Evolutionary conservation across 2,329 filamentous ascomycete genomes (phyloP).

Genomic region (Apiospora pterosperma): DNA sequence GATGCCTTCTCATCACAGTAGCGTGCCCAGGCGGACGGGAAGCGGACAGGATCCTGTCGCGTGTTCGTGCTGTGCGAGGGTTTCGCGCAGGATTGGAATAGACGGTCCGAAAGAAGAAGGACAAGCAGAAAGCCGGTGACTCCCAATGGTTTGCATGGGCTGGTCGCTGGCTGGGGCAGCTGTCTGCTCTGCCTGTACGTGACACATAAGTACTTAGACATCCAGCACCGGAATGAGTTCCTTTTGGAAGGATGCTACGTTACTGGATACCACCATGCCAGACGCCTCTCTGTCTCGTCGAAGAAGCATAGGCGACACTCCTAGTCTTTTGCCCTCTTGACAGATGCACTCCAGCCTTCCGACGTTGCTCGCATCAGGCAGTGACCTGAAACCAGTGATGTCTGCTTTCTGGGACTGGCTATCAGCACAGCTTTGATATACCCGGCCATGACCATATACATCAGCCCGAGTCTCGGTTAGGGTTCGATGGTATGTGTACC

Average conservation of each 20-base stretch:
- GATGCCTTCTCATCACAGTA: not conserved
- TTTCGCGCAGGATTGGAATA: not conserved
- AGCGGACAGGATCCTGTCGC: not conserved
- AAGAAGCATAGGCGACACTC: not conserved
- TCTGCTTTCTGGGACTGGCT: too few relatives aligned
- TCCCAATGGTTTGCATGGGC: not conserved
- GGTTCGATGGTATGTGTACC: too few relatives aligned
- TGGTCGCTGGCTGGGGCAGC: not conserved
- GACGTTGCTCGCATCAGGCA: too few relatives aligned
- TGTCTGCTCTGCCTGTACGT: not conserved
- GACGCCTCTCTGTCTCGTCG: too few relatives aligned
- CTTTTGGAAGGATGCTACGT: too few relatives aligned
- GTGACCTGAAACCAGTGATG: too few relatives aligned
- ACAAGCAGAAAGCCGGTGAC: too few relatives aligned
- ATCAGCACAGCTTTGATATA: not conserved
- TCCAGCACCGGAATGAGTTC: too few relatives aligned
- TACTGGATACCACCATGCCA: too few relatives aligned
- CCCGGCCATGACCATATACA: not conserved
- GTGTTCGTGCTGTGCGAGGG: not conserved
- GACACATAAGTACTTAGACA: too few relatives aligned
- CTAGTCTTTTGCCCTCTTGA: not conserved
- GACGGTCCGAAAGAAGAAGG: not conserved
- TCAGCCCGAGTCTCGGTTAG: not conserved
- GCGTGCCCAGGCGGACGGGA: not conserved
- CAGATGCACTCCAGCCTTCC: not conserved